Evolutionary conservation across 305 asterid genomes (phyloP), one percentile per base, ranked within the genome.

Genomic region (Rubia peregrina): DNA sequence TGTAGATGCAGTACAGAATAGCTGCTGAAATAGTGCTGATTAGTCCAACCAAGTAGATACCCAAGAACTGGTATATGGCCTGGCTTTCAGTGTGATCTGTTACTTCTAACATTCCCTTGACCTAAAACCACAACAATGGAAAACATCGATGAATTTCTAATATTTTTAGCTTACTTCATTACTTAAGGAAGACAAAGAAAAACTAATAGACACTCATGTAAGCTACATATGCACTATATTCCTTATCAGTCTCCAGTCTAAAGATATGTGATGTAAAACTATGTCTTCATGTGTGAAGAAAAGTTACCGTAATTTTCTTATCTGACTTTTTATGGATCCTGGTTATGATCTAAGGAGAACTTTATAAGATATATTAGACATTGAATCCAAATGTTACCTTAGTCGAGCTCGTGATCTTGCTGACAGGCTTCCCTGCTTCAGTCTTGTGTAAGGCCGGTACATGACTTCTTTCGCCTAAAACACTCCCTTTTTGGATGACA

Each of bases 41-140:
- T 69, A 88, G 75, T 61, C 95, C 96, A 60, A 90, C 85, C 56
- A 57, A 62, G 77, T 90, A 88, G 43, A 90, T 69, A 30, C 96
- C 96, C 78, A 85, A 72, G 66, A 90, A 76, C 69, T 90, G 91
- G 76, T 80, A 67, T n/a, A 83, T 71, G 33, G 73, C 78, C 64
- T 64, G 74, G 40, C 70, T 57, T 61, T 22, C 64, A 72, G 77
- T 48, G 19, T 68, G 79, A 61, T 75, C 74, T 63, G 44, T 67
- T 21, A 69, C 74, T 30, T 75, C 76, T 16, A 46, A 13, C 36
- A 46, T 76, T 73, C 76, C 75, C 61, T 61, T 74, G 73, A 73
- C 71, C 96, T 89, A 87, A 69, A 68, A 77, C 48, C 62, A 68
- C 36, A 51, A 22, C 41, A 16, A 24, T 21, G 30, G 9, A 55